Evolutionary conservation across 1,284 basidiomycete species (phyloP), one percentile per base, ranked within the genome.

Genomic region (Ceratobasidium papillatum): DNA sequence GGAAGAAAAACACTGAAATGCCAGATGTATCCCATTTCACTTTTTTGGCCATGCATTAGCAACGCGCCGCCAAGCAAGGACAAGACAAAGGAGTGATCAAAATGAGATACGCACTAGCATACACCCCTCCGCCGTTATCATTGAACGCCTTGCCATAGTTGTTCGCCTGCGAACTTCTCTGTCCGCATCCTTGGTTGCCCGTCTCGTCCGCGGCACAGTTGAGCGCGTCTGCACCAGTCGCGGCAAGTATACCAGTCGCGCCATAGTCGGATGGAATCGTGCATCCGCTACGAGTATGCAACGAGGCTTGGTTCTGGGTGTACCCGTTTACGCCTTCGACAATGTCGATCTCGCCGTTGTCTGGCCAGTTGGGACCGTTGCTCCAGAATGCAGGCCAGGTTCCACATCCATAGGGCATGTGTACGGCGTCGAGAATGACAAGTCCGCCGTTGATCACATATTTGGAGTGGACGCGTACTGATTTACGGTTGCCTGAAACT

Each of bases 341-440:
- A 36, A 77, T 75, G 51, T 77, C 76, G 34, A 77, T 75, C 68
- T 77, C 75, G 36, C 75, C 76, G 27, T 38, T 54, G 27, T 51
- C 62, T 9, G 74, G 74, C 74, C 74, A 75, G 30, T 58, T 83
- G 38, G 73, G 65, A n/a, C 64, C 74, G 27, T 71, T 66, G 47
- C 73, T 52, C 75, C 75, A 76, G 32, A 74, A 76, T 19, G 82
- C 82, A 8, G 91, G 92, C 91, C 94, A 96, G 9, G 90, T 91
- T 17, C 68, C 94, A 81, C 94, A 96, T 7, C 95, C 95, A 1
- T 90, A 91, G 1, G 94, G 94, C 91, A 96, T 95, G 82, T 96
- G 94, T n/a, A 90, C 85, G 17, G 93, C 87, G 81, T 96, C 94
- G 85, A 95, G 86, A 74, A 95, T 85, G 76, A 95, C 85, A 51